Conservation (phyloP, 305 asterid species). For the Fraxinus greggii region DNA sequence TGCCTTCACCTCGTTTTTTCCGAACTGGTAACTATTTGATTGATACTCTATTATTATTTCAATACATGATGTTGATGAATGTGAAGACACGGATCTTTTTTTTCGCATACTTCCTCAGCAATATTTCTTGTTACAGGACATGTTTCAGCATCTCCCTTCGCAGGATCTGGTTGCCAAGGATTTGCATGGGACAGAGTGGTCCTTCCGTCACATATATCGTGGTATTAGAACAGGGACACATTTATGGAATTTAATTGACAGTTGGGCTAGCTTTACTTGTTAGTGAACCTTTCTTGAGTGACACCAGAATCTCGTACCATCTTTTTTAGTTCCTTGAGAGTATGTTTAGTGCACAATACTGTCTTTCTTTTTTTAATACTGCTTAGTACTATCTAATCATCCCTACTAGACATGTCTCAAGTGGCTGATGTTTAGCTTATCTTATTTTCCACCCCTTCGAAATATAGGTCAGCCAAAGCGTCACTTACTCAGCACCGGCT, state of each 20-base stretch:
- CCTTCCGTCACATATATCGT: slow-evolving; percentile 18
- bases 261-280: neutral
- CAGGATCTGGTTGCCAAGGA: slow-evolving; percentile 20
- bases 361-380: neutral
- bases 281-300: neutral
- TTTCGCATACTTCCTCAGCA: neutral
- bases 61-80: neutral
- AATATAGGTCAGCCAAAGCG: neutral
- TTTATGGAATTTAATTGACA: neutral
- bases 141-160: slow-evolving; percentile 7
- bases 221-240: slow-evolving; percentile 4
- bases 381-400: neutral
- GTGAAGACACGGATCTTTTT: neutral
- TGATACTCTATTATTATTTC: neutral
- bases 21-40: neutral
- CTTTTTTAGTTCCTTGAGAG: neutral
- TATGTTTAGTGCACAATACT: neutral
- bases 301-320: neutral
- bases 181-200: slow-evolving; percentile 17
- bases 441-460: neutral
- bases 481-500: neutral
- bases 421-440: neutral
- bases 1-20: neutral
- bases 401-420: neutral
- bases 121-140: slow-evolving; percentile 9